Conservation (phyloP, 192 early-diverging fungal genomes). For the Gonapodya prolifera region DNA sequence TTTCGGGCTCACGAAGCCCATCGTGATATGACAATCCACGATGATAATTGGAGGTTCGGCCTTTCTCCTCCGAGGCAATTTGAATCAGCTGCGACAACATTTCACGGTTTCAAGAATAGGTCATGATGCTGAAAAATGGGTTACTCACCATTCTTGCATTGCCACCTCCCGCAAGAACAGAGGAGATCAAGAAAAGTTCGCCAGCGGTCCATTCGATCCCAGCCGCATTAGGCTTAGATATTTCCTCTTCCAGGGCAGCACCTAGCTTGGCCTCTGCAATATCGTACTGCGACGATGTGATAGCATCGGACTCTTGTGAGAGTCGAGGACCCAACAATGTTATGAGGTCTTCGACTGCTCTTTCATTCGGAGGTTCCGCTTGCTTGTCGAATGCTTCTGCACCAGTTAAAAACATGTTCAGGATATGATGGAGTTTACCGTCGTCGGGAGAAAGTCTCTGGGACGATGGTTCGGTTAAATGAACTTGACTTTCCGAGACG, state of each 20-base stretch:
- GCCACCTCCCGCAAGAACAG: not conserved
- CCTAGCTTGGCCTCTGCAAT: not conserved
- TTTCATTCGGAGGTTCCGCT: not conserved
- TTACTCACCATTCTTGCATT: not conserved
- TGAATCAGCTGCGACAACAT: not conserved
- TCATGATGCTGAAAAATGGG: not conserved
- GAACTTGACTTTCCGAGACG: too few relatives aligned
- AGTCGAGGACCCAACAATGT: not conserved
- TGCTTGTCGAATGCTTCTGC: not conserved
- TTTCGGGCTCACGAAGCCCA: not conserved
- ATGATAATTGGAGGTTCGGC: not conserved
- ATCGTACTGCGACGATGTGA: not conserved
- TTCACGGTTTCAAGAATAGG: not conserved
- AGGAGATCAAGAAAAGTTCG: not conserved
- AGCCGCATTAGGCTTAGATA: too few relatives aligned
- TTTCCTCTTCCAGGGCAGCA: not conserved
- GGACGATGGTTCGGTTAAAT: too few relatives aligned
- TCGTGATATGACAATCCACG: not conserved
- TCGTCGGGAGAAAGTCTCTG: too few relatives aligned
- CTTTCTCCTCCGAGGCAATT: not conserved
- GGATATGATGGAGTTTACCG: too few relatives aligned
- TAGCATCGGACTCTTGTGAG: not conserved
- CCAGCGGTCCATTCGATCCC: not conserved
- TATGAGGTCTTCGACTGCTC: not conserved
- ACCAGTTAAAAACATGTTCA: not conserved